These are phyloP conservation scores for Yarrowia alimentaria DNA, from an alignment of 805 yeast species.

Conservation along the genomic window DNA sequence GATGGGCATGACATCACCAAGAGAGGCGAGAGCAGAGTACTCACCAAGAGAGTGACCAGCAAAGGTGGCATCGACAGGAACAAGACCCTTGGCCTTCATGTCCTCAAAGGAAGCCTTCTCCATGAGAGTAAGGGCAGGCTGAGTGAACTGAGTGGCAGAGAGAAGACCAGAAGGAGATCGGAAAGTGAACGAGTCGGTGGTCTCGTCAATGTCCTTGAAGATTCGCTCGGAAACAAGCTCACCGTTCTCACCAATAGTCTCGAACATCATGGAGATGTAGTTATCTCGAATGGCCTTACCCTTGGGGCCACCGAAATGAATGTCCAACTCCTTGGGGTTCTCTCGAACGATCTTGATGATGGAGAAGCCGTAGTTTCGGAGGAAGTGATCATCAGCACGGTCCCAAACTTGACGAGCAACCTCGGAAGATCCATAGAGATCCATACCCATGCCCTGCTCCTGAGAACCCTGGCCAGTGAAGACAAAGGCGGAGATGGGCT, in stretches of 20 bases:
- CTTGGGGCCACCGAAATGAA: conserved; percentile 96
- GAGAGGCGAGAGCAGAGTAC: conserved; percentile 93
- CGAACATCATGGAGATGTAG: conserved; percentile 96
- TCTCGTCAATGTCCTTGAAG: conserved; percentile 83
- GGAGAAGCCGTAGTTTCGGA: conserved; percentile 93
- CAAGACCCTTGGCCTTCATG: conserved; percentile 91
- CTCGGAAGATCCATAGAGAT: conserved; percentile 80
- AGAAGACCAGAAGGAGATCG: conserved; percentile 90
- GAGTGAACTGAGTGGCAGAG: conserved; percentile 98
- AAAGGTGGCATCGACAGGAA: conserved; percentile 88
- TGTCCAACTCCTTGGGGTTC: conserved; percentile 93
- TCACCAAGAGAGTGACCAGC: conserved; percentile 99
- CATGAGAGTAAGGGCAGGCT: conserved; percentile 98
- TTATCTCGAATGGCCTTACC: conserved; percentile 94
- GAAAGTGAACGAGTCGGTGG: conserved; percentile 82
- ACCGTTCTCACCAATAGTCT: conserved; percentile 84
- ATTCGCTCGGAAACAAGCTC: conserved; percentile 86
- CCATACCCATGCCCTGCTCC: conserved; percentile 99
- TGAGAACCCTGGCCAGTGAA: conserved; percentile 99
- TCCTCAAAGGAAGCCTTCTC: conserved; percentile 99
- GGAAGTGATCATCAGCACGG: conserved; percentile 91
- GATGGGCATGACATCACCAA: conserved; percentile 98
- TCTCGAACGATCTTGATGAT: conserved; percentile 91
- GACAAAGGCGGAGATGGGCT: conserved; percentile 93
- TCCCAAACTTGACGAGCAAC: conserved; percentile 98